Conservation (phyloP, 129 eudicot genomes). For the Tanacetum coccineum region DNA sequence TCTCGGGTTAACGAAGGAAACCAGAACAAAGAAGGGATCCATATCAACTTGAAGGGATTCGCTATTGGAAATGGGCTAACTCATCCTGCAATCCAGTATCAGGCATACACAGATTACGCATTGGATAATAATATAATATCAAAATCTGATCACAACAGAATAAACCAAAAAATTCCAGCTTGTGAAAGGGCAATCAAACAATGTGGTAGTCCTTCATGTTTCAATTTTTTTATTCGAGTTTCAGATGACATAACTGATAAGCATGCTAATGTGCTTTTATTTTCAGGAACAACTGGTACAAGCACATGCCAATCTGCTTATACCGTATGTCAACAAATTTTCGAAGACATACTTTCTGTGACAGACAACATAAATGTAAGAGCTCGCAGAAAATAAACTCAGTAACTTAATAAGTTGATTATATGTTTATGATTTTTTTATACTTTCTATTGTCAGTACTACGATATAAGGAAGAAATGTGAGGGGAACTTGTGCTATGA, state of each 20-base stretch:
- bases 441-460: conserved; percentile 38
- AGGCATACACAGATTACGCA: conserved; percentile 67
- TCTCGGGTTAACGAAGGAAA: conserved; percentile 34
- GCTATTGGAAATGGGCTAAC: conserved; percentile 87
- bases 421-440: neutral
- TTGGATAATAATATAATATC: conserved; percentile 45
- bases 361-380: conserved; percentile 53
- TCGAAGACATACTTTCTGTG: conserved; percentile 34
- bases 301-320: conserved; percentile 47
- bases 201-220: conserved; percentile 48
- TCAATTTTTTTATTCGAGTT: neutral
- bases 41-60: conserved; percentile 41
- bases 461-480: conserved; percentile 68
- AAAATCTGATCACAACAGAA: conserved; percentile 28
- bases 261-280: neutral
- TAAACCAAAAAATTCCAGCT: conserved; percentile 32
- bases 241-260: neutral
- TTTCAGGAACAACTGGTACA: conserved; percentile 48
- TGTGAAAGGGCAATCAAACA: conserved; percentile 43
- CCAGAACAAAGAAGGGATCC: conserved; percentile 38
- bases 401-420: neutral
- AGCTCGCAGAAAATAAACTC: neutral
- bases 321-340: conserved; percentile 41
- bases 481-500: conserved; percentile 64
- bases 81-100: conserved; percentile 62